These are phyloP conservation scores for Fistulifera pelliculosa DNA, from an alignment of 108 stramenopile genomes.

Conservation along the genomic window DNA sequence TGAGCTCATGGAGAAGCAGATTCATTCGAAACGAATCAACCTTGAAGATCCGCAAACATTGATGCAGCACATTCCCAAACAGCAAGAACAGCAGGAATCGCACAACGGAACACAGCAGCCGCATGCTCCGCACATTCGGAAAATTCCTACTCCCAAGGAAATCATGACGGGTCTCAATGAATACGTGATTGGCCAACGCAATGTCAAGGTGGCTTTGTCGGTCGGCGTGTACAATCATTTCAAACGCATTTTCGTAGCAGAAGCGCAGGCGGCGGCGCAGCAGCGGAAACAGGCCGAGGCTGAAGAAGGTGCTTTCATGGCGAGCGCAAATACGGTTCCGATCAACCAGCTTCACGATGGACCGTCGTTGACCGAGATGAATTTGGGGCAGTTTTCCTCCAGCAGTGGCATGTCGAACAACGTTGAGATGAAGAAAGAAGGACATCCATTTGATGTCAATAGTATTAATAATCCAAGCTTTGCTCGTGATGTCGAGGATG, in stretches of 20 bases:
- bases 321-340: background rate
- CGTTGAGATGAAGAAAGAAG: background rate
- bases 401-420: constrained; percentile 19
- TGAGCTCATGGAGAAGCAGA: constrained; percentile 6
- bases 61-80: constrained; percentile 39
- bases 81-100: background rate
- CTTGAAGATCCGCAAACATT: constrained; percentile 22
- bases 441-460: constrained; percentile 20
- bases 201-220: constrained; percentile 88
- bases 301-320: background rate
- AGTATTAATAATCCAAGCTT: constrained; percentile 48
- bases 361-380: constrained; percentile 43
- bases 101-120: background rate
- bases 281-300: constrained; percentile 5
- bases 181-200: constrained; percentile 92
- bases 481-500: constrained; percentile 67
- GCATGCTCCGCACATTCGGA: background rate
- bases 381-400: constrained; percentile 59
- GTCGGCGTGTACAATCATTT: constrained; percentile 98
- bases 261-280: constrained; percentile 48
- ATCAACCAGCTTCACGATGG: constrained; percentile 1
- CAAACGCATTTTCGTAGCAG: constrained; percentile 71
- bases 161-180: constrained; percentile 84
- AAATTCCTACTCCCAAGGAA: constrained; percentile 70
- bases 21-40: background rate